Conservation (phyloP, 2,329 filamentous ascomycete genomes). For the Penicillium sclerotigenum region DNA sequence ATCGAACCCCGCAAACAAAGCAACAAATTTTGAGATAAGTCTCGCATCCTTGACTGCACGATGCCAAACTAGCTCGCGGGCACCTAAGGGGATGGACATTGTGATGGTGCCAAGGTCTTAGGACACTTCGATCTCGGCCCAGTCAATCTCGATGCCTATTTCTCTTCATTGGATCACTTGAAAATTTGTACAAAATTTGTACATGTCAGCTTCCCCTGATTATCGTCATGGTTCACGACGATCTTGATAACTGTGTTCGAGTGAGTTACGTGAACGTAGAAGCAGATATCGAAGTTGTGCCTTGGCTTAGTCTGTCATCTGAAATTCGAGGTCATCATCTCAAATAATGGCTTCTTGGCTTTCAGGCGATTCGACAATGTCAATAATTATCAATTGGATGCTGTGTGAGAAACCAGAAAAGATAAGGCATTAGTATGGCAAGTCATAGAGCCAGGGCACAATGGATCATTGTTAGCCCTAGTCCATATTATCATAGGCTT, state of each 20-base stretch:
- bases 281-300: not conserved
- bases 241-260: slow-evolving; percentile 1
- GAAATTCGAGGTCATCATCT: not conserved
- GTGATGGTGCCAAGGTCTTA: not conserved
- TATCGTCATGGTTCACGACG: not conserved
- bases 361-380: not conserved
- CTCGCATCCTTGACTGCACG: slow-evolving; percentile 11
- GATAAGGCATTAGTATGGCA: not conserved
- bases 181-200: not conserved
- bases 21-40: slow-evolving; percentile 14
- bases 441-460: too few relatives aligned
- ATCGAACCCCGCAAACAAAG: not conserved
- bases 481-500: not conserved
- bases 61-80: not conserved
- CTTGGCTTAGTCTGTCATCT: not conserved
- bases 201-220: not conserved
- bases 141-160: not conserved
- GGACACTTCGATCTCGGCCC: slow-evolving; percentile 6
- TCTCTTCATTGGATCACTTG: not conserved
- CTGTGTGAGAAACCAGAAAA: not conserved
- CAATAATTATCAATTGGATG: not conserved
- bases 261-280: slow-evolving; percentile 2
- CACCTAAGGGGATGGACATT: not conserved
- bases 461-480: not conserved
- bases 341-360: not conserved